Evolutionary conservation across 1,284 basidiomycete genomes (phyloP).

Genomic region (Moniliella sp.): DNA sequence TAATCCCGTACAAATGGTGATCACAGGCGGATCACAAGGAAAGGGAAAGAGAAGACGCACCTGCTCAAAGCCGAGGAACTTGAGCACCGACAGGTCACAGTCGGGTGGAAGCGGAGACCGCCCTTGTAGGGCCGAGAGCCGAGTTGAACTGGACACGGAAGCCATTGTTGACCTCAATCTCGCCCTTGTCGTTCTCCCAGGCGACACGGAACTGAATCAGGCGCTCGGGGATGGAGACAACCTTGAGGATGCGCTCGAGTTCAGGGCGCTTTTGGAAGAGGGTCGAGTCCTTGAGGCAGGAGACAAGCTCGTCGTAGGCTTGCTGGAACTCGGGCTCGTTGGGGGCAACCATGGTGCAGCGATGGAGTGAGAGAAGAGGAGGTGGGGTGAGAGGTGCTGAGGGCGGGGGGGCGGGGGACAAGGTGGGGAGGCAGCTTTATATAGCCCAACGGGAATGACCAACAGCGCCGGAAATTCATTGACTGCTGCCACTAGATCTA

Average conservation of each 20-base stretch:
- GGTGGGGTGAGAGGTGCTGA: not conserved
- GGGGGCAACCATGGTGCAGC: constrained; percentile 18
- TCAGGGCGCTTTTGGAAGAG: constrained; percentile 51
- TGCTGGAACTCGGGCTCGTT: constrained; percentile 44
- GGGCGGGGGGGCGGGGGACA: not conserved
- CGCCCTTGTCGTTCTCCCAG: constrained; percentile 41
- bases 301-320: constrained; percentile 48
- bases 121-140: constrained; percentile 62
- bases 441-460: too few species aligned
- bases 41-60: too few species aligned
- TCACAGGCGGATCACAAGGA: too few species aligned
- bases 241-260: constrained; percentile 50
- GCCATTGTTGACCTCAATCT: constrained; percentile 50
- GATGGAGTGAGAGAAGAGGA: not conserved
- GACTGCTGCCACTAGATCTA: too few species aligned
- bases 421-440: too few species aligned
- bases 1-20: too few species aligned
- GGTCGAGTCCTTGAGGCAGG: constrained; percentile 45
- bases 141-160: constrained; percentile 64
- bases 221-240: constrained; percentile 54
- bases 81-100: constrained; percentile 63
- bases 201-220: constrained; percentile 45
- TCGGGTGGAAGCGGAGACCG: constrained; percentile 55
- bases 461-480: too few species aligned
- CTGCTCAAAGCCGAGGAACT: constrained; percentile 65